Conservation (phyloP, 805 yeast species). For the Nakazawaea ishiwadae region DNA sequence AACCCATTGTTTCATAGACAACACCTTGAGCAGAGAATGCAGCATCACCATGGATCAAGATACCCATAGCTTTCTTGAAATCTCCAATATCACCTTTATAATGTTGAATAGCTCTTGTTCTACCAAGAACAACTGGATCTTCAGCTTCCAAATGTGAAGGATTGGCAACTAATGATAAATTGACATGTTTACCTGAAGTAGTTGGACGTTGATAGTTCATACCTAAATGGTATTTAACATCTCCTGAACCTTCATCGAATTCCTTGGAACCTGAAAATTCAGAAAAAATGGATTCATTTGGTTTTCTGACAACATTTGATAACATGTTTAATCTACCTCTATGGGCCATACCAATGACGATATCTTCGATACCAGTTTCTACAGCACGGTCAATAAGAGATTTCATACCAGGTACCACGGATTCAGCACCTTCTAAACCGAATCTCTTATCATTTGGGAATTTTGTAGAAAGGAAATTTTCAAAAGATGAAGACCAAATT, state of each 20-base stretch:
- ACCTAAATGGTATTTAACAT: conserved; percentile 98
- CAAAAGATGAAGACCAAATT: conserved; percentile 95
- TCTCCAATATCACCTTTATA: conserved; percentile 82
- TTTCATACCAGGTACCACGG: conserved; percentile 95
- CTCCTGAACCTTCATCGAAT: conserved; percentile 97
- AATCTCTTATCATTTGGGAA: conserved; percentile 98
- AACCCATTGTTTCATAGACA: conserved; percentile 97
- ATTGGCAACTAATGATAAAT: conserved; percentile 93
- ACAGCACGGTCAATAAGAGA: conserved; percentile 92
- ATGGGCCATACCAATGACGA: conserved; percentile 99
- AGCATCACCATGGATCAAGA: conserved; percentile 97
- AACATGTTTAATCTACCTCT: conserved; percentile 98
- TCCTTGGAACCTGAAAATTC: conserved; percentile 91
- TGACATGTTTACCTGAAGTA: conserved; percentile 94
- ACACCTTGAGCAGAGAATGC: conserved; percentile 99
- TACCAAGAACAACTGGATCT: conserved; percentile 97
- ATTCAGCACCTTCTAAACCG: conserved; percentile 98
- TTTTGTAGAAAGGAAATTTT: conserved; percentile 86
- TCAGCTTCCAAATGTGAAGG: conserved; percentile 99
- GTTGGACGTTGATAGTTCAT: conserved; percentile 99
- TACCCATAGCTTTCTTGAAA: conserved; percentile 83
- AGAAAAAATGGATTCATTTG: conserved; percentile 94
- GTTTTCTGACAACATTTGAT: conserved; percentile 97
- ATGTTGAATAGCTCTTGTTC: conserved; percentile 94
- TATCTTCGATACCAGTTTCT: conserved; percentile 88